Evolutionary conservation across 805 yeast species (phyloP).

Genomic region (Blastobotrys muscicola): DNA sequence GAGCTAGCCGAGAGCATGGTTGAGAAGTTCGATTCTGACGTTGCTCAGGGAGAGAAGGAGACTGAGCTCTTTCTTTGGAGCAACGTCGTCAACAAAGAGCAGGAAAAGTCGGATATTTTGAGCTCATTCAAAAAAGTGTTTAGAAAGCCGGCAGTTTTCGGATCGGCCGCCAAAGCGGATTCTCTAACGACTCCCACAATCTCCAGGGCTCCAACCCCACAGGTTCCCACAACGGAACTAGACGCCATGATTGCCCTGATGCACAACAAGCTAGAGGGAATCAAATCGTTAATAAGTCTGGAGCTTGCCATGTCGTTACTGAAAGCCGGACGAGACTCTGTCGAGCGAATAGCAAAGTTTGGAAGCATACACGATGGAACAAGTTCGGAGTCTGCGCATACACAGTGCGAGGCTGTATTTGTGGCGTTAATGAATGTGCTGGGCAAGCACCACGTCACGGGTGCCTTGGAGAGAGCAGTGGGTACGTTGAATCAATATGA

Average conservation of each 20-base stretch:
- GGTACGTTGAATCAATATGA: slow-evolving; percentile 59
- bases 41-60: slow-evolving; percentile 38
- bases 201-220: not conserved
- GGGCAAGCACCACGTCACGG: slow-evolving; percentile 65
- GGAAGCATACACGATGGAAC: slow-evolving; percentile 26
- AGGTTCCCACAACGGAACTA: slow-evolving; percentile 45
- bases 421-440: slow-evolving; percentile 52
- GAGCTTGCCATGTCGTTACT: slow-evolving; percentile 67
- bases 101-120: slow-evolving; percentile 43
- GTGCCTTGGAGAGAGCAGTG: slow-evolving; percentile 79
- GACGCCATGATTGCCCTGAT: slow-evolving; percentile 76
- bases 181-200: not conserved
- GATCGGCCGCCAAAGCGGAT: not conserved
- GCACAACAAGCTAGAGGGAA: slow-evolving; percentile 61
- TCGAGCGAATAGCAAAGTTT: slow-evolving; percentile 49
- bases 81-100: slow-evolving; percentile 32
- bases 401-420: slow-evolving; percentile 54
- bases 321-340: slow-evolving; percentile 55
- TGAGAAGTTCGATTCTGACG: slow-evolving; percentile 23
- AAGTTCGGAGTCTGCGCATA: slow-evolving; percentile 29
- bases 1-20: slow-evolving; percentile 22
- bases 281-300: slow-evolving; percentile 68
- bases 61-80: slow-evolving; percentile 40
- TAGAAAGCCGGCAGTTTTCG: slow-evolving; percentile 22
- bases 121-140: slow-evolving; percentile 43